Evolutionary conservation across 345 rosid species (phyloP), one percentile per base, ranked within the genome.

Genomic region (Camelina laxa): DNA sequence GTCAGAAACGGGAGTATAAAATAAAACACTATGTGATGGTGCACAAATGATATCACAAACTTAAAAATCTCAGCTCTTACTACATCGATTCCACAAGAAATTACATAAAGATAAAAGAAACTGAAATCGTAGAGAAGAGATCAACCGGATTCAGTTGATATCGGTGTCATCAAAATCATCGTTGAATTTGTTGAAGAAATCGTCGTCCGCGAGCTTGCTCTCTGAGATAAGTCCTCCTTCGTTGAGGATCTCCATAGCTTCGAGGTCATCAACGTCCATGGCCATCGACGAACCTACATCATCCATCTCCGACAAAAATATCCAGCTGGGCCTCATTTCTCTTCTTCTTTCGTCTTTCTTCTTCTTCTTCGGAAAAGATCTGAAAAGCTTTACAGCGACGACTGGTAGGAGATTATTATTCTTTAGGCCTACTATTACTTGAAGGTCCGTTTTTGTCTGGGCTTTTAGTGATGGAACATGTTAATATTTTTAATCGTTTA

Each of bases 151-250:
- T 87, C 82, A 91, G 71, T 87, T 87, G 88, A 94, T 86, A 81
- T 94, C 97, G 30, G 85, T 7, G 73, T 94, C 98, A 39, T 94
- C 91, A 81, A 91, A 94, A 72, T 93, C 97, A 84, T 93, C 97
- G 53, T 85, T 81, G 83, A 93, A 91, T 33, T 60, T 79, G 78
- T 93, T 94, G 91, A 91, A 91, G 91, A 94, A 94, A 75, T 94
- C 93, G 45, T 93, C 86, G 59, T 94, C 95, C 62, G 84, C 84
- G 68, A 88, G 90, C 80, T 88, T 91, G 87, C 72, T 85, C 65
- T 90, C 96, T 39, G 76, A 66, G 78, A 87, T 73, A 59, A 82
- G 73, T 70, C 96, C 93, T 60, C 95, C 91, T 65, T 91, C 96
- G 24, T 86, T 85, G 53, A 86, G 79, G 1, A 88, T 81, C 81